A percentile compares a stretch with the other conserved stretches of the same genome.
Conservation (phyloP, 225 moss, liverwort and hornwort genomes). For the Neckera pumila region DNA sequence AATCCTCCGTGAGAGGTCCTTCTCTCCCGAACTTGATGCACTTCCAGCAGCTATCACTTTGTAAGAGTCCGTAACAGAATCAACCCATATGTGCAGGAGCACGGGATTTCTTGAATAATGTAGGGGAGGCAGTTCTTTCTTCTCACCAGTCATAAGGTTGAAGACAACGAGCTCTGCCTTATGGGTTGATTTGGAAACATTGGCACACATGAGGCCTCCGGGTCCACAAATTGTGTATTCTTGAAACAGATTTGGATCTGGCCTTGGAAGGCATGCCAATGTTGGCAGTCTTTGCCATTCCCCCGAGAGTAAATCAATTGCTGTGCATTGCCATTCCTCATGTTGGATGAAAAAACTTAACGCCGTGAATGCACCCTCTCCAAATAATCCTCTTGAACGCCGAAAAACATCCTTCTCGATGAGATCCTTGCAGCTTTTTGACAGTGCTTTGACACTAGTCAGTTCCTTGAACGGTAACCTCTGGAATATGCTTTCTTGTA, state of each 20-base stretch:
- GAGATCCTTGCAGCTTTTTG: neutral
- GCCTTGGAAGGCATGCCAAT: neutral
- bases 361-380: neutral
- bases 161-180: neutral
- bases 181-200: neutral
- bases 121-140: neutral
- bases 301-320: neutral
- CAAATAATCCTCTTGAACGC: neutral
- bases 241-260: neutral
- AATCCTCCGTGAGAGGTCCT: neutral
- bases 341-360: neutral
- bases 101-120: neutral
- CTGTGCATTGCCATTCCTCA: neutral
- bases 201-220: neutral
- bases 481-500: neutral
- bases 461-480: neutral
- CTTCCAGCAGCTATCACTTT: conserved; percentile 8
- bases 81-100: neutral
- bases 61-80: neutral
- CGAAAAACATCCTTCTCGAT: neutral
- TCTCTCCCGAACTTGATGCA: neutral
- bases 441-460: neutral
- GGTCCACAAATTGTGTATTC: neutral
- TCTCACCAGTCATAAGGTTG: neutral
- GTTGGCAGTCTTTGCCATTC: neutral